Evolutionary conservation across 2,329 filamentous ascomycete genomes (phyloP), one percentile per base, ranked within the genome.

Genomic region (Amphichorda felina): DNA sequence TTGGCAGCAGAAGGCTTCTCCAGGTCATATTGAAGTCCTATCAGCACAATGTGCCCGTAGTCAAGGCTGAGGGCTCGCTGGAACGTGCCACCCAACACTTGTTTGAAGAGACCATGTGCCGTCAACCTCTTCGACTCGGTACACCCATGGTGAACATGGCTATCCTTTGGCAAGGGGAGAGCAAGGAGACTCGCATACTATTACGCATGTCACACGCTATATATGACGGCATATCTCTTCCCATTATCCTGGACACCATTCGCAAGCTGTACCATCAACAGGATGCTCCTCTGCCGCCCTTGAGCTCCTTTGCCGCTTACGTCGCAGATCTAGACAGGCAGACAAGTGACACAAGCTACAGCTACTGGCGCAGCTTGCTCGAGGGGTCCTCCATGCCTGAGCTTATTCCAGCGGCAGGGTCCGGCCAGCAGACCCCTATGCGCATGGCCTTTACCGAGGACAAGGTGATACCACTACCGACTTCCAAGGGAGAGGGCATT

Each of bases 181-280:
- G 15, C 34, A 33, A 24, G 15, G 26, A 33, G 34, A 31, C 38
- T 11, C 41, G 43, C 2, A 32, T 48, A 1, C 13, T 47, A 8
- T 35, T 49, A 1, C 33, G 35, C 2, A 22, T 46, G 21, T 46
- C 43, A 2, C 46, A 49, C 17, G 46, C 46, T 13, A 13, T 49
- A 22, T 49, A 48, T 13, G 46, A 49, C 15, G 46, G 46, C 13
- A 6, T 45, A 26, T 47, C 45, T 11, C 13, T 48, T 2, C 40
- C 43, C 18, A 24, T 40, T 19, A 36, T 49, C n/a, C 22, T 44
- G n/a, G 35, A 38, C 14, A 36, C 29, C 4, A 39, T 49, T 15
- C 42, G 44, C 11, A 21, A 33, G 1, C 31, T 47, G 0, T 48
- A 43, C 26, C 40, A 32, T 13, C 38, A 37, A 2, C 39, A 33